Conservation (phyloP, 805 yeast species). For the Nakazawaea anatomiae region DNA sequence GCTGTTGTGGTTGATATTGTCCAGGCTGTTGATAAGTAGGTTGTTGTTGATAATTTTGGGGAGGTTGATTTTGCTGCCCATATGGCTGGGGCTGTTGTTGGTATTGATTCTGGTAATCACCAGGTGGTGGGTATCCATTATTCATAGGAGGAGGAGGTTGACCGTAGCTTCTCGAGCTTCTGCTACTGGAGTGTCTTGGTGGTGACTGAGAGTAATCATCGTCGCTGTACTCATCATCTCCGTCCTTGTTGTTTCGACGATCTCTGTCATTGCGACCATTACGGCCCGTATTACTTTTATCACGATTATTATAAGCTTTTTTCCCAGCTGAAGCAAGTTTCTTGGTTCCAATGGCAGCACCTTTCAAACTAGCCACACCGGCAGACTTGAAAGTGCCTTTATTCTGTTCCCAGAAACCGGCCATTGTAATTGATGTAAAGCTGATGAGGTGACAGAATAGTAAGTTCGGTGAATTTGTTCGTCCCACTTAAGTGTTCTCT, state of each 20-base stretch:
- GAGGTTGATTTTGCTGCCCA: background rate
- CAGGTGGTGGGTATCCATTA: slow-evolving; percentile 3
- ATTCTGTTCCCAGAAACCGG: slow-evolving; percentile 43
- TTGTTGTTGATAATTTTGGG: slow-evolving; percentile 16
- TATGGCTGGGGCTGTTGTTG: slow-evolving; percentile 8
- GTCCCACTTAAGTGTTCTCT: background rate
- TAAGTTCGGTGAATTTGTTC: background rate
- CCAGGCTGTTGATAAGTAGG: slow-evolving; percentile 14
- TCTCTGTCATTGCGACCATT: background rate
- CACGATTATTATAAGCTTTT: slow-evolving; percentile 35
- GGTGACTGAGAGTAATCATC: slow-evolving; percentile 7
- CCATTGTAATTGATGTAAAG: slow-evolving; percentile 12
- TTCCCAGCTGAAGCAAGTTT: slow-evolving; percentile 45
- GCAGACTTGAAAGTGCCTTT: slow-evolving; percentile 46
- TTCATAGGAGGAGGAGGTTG: background rate
- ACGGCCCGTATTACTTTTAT: slow-evolving; percentile 17
- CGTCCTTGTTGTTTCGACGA: slow-evolving; percentile 10
- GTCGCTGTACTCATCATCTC: slow-evolving; percentile 13
- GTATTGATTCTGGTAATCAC: slow-evolving; percentile 10
- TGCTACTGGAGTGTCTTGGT: slow-evolving; percentile 13
- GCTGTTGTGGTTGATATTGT: slow-evolving; percentile 6
- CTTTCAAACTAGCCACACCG: slow-evolving; percentile 41
- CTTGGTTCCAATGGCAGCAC: slow-evolving; percentile 45
- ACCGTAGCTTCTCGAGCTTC: slow-evolving; percentile 10
- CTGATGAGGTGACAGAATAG: no score